Evolutionary conservation across 2,329 filamentous ascomycete species (phyloP).

Genomic region (Botryosphaeria dothidea): DNA sequence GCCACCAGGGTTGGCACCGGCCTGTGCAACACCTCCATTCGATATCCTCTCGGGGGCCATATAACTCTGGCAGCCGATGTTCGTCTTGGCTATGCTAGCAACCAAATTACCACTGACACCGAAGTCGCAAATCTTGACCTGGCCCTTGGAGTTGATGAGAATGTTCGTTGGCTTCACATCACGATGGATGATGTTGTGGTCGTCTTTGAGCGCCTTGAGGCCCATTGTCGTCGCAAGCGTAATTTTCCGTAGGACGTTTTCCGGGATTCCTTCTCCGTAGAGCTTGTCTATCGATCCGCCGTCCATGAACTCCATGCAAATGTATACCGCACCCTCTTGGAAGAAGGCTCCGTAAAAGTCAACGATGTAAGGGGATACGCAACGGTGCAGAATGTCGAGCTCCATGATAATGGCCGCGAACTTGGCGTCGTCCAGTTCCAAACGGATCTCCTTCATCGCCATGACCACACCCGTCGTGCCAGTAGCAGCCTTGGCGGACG

Average conservation of each 20-base stretch:
- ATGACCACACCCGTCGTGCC: constrained; percentile 76
- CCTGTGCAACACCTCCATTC: constrained; percentile 74
- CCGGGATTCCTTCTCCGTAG: constrained; percentile 86
- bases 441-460: constrained; percentile 98
- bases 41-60: constrained; percentile 98
- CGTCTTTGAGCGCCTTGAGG: constrained; percentile 89
- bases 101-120: constrained; percentile 96
- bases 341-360: constrained; percentile 99
- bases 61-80: constrained; percentile 98
- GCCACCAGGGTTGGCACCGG: constrained; percentile 66
- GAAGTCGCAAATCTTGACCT: constrained; percentile 98
- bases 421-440: constrained; percentile 95
- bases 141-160: constrained; percentile 81
- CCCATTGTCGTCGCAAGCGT: constrained; percentile 88
- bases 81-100: constrained; percentile 96
- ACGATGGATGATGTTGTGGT: constrained; percentile 98
- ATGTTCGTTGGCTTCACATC: constrained; percentile 99
- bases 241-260: constrained; percentile 85
- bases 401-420: constrained; percentile 98
- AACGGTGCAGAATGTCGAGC: constrained; percentile 92
- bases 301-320: constrained; percentile 99
- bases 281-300: constrained; percentile 96
- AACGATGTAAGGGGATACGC: constrained; percentile 92
- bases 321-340: constrained; percentile 97
- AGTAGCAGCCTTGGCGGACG: constrained; percentile 36